Conservation (phyloP, 2,329 filamentous ascomycete species). For the Monosporascus sp. region DNA sequence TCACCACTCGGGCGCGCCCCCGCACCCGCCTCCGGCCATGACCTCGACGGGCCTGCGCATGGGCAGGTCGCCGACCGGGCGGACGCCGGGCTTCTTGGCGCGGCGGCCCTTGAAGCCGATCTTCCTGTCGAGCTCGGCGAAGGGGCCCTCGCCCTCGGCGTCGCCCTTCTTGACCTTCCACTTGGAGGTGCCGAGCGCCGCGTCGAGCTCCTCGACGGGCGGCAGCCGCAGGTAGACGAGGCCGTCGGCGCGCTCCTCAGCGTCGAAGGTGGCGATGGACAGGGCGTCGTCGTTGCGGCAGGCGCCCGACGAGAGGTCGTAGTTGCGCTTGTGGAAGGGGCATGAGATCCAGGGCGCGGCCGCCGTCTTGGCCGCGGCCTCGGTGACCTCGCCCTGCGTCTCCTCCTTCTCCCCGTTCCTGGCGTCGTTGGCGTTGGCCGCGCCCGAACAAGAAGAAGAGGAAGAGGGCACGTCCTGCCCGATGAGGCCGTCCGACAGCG, state of each 20-base stretch:
- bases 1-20: conserved; percentile 43
- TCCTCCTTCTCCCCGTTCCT: conserved; percentile 25
- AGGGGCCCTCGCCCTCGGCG: conserved; percentile 27
- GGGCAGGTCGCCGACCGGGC: conserved; percentile 24
- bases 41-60: conserved; percentile 34
- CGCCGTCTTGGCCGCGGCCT: conserved; percentile 5
- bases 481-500: conserved; percentile 79
- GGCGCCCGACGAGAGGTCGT: conserved; percentile 64
- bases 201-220: conserved; percentile 74
- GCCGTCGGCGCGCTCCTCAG: conserved; percentile 67
- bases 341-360: conserved; percentile 72
- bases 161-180: conserved; percentile 77
- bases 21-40: conserved; percentile 31
- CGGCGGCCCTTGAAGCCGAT: conserved; percentile 39
- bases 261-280: conserved; percentile 76
- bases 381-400: conserved; percentile 8
- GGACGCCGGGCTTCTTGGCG: conserved; percentile 37
- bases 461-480: conserved; percentile 50
- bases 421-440: conserved; percentile 16
- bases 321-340: conserved; percentile 87
- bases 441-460: conserved; percentile 9
- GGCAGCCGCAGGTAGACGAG: conserved; percentile 77
- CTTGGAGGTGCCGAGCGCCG: conserved; percentile 67
- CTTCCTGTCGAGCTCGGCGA: conserved; percentile 41
- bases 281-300: conserved; percentile 71